These are phyloP conservation scores for Blastobotrys proliferans DNA, from an alignment of 1,139 yeast species.

Conservation along the genomic window DNA sequence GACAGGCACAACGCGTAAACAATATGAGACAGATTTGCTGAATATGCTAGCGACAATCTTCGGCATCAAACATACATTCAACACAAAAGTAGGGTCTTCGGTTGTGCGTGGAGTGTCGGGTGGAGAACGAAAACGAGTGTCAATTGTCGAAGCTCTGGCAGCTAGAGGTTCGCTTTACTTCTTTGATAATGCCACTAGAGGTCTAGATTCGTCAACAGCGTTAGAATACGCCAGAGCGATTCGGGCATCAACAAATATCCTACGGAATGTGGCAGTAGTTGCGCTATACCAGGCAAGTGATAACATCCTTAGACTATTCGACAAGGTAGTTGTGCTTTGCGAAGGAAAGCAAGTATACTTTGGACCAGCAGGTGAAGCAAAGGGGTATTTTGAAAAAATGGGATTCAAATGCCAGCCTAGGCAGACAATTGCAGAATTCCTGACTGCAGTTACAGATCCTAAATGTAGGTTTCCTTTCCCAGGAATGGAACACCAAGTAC, in stretches of 20 bases:
- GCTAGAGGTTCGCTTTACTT: slow-evolving; percentile 54
- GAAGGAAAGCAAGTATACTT: slow-evolving; percentile 54
- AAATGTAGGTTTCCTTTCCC: slow-evolving; percentile 39
- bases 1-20: slow-evolving; percentile 44
- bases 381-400: slow-evolving; percentile 51
- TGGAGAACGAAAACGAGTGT: slow-evolving; percentile 58
- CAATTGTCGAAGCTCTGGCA: slow-evolving; percentile 57
- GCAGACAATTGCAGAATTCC: slow-evolving; percentile 54
- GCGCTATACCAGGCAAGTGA: slow-evolving; percentile 61
- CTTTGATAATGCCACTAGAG: slow-evolving; percentile 71
- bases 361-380: slow-evolving; percentile 49
- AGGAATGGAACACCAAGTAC: slow-evolving; percentile 42
- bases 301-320: slow-evolving; percentile 55
- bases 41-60: slow-evolving; percentile 50
- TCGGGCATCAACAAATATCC: slow-evolving; percentile 52
- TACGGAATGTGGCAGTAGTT: slow-evolving; percentile 53
- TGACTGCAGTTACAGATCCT: slow-evolving; percentile 63
- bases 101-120: slow-evolving; percentile 58
- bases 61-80: slow-evolving; percentile 51
- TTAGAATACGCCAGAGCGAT: slow-evolving; percentile 58
- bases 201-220: slow-evolving; percentile 68
- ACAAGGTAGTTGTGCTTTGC: slow-evolving; percentile 57
- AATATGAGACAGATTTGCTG: slow-evolving; percentile 44
- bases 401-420: slow-evolving; percentile 57
- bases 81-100: slow-evolving; percentile 55